These are phyloP conservation scores for Chytriomyces hyalinus DNA, from an alignment of 192 early-diverging fungal genomes.

Conservation along the genomic window DNA sequence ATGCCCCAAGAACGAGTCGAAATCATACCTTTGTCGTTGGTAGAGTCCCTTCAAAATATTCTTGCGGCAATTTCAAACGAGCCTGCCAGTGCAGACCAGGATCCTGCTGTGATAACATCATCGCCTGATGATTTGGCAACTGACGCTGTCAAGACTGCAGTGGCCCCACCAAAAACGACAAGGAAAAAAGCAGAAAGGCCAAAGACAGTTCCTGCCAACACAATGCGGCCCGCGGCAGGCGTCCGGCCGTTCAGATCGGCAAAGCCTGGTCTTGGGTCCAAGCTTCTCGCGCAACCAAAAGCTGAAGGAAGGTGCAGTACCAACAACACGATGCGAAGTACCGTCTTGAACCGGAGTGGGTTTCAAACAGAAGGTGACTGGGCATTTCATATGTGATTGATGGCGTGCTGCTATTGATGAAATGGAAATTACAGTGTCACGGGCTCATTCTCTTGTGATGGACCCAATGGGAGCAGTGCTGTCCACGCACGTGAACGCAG, in stretches of 20 bases:
- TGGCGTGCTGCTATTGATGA: too few species aligned
- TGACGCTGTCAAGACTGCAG: not conserved
- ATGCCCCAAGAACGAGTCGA: constrained; percentile 16
- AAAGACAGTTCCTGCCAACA: constrained; percentile 5
- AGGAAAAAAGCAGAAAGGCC: constrained; percentile 3
- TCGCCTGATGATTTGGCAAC: not conserved
- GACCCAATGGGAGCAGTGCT: constrained; percentile 2
- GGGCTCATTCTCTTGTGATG: not conserved
- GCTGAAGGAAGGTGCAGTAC: not conserved
- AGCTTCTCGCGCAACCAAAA: not conserved
- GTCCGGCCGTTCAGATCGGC: not conserved
- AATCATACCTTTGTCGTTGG: constrained; percentile 27
- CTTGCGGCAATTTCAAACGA: not conserved
- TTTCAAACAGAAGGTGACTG: constrained; percentile 13
- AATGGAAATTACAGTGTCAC: not conserved
- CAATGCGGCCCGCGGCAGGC: not conserved
- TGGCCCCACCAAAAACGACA: not conserved
- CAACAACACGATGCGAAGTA: not conserved
- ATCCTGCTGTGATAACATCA: not conserved
- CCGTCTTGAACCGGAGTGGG: constrained; percentile 11
- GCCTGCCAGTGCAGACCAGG: not conserved
- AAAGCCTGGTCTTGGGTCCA: not conserved
- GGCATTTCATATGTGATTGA: not conserved
- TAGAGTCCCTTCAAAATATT: not conserved
- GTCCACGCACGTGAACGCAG: not conserved